These are phyloP conservation scores for Lactuca sativa DNA, from an alignment of 129 eudicot genomes.

Conservation along the genomic window DNA sequence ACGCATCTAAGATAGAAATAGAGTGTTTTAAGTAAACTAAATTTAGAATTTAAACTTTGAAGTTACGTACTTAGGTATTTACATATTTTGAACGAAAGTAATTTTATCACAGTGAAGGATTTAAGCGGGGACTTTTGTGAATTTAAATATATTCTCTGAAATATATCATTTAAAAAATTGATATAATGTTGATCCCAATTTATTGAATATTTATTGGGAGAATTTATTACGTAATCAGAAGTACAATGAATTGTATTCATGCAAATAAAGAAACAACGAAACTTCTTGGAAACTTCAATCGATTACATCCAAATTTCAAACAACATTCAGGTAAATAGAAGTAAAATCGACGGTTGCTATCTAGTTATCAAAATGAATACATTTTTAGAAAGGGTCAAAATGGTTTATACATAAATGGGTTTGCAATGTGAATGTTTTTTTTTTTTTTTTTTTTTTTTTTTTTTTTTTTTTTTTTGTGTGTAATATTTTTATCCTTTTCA, in stretches of 20 bases:
- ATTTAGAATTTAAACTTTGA: neutral
- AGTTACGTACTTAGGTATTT: too few species aligned
- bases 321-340: neutral
- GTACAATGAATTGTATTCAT: neutral
- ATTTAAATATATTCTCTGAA: too few species aligned
- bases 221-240: neutral
- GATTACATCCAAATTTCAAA: constrained; percentile 4
- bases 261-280: neutral
- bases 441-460: too few species aligned
- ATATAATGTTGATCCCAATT: neutral
- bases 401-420: neutral
- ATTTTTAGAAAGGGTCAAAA: neutral
- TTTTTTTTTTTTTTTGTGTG: too few species aligned
- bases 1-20: too few species aligned
- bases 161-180: neutral
- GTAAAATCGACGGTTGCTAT: neutral
- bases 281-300: constrained; percentile 5
- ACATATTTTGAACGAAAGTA: neutral
- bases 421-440: too few species aligned
- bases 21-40: too few species aligned
- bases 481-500: too few species aligned
- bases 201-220: neutral
- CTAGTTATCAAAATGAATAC: neutral
- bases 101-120: neutral
- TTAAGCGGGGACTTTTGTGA: neutral